Conservation (phyloP, 2,329 filamentous ascomycete species). For the Sporothrix variecibatus region DNA sequence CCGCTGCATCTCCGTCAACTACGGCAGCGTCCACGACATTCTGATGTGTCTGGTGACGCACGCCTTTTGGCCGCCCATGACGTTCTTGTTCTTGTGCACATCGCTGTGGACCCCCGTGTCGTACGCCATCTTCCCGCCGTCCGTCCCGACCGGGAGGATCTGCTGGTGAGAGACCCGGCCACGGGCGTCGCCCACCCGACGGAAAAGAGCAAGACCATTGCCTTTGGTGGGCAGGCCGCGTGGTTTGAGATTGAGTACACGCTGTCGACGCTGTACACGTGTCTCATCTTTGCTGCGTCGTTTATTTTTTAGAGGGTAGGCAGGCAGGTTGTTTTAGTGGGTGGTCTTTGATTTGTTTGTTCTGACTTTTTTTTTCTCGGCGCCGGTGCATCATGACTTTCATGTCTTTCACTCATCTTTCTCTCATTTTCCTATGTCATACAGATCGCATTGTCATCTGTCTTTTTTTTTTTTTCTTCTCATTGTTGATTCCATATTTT, state of each 20-base stretch:
- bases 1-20: conserved; percentile 43
- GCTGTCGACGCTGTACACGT: conserved; percentile 52
- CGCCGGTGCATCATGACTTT: neutral
- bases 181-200: conserved; percentile 55
- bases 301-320: conserved; percentile 19
- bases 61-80: conserved; percentile 62
- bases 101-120: conserved; percentile 60
- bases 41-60: conserved; percentile 59
- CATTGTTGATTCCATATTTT: neutral
- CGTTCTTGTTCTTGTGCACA: conserved; percentile 56
- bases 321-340: neutral
- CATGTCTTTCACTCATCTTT: neutral
- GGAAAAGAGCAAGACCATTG: conserved; percentile 45
- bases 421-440: neutral
- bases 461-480: no score
- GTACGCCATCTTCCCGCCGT: conserved; percentile 62
- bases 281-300: conserved; percentile 49
- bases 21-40: conserved; percentile 57
- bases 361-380: neutral
- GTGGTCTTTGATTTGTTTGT: no score
- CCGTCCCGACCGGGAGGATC: conserved; percentile 58
- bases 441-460: neutral
- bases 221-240: conserved; percentile 54
- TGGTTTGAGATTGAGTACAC: conserved; percentile 60
- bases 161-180: conserved; percentile 57